These are phyloP conservation scores for Suillus lakei DNA, from an alignment of 768 basidiomycete genomes.

Conservation along the genomic window DNA sequence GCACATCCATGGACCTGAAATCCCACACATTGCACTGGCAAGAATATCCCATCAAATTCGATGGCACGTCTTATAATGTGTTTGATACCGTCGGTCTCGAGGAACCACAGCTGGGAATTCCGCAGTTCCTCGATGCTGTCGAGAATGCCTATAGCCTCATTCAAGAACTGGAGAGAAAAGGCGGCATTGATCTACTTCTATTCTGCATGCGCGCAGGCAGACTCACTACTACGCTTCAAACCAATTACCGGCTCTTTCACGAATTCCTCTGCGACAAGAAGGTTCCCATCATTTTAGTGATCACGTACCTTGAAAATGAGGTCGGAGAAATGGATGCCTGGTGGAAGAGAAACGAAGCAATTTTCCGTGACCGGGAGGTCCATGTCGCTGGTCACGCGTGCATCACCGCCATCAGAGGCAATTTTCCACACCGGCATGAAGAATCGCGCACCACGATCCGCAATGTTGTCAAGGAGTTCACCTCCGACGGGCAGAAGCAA, in stretches of 20 bases:
- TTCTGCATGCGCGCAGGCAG: slow-evolving; percentile 44
- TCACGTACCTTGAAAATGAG: slow-evolving; percentile 46
- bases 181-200: slow-evolving; percentile 45
- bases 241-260: slow-evolving; percentile 44
- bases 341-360: slow-evolving; percentile 41
- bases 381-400: slow-evolving; percentile 41
- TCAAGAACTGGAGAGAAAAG: slow-evolving; percentile 31
- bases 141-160: slow-evolving; percentile 39
- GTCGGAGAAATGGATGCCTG: slow-evolving; percentile 36
- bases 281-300: slow-evolving; percentile 43
- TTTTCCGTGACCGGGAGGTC: slow-evolving; percentile 37
- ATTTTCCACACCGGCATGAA: slow-evolving; percentile 13
- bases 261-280: slow-evolving; percentile 42
- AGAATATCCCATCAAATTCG: slow-evolving; percentile 32
- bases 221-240: slow-evolving; percentile 38
- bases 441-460: slow-evolving; percentile 35
- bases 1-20: slow-evolving; percentile 30
- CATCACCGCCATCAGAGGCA: slow-evolving; percentile 40
- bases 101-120: slow-evolving; percentile 32
- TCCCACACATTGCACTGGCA: slow-evolving; percentile 42
- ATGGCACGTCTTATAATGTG: slow-evolving; percentile 22
- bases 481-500: slow-evolving; percentile 27
- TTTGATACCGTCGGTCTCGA: slow-evolving; percentile 42
- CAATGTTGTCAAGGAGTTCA: slow-evolving; percentile 22
- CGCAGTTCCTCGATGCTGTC: slow-evolving; percentile 29